These are phyloP conservation scores for Pestalotiopsis sp. DNA, from an alignment of 2,329 filamentous ascomycete genomes.

Conservation along the genomic window DNA sequence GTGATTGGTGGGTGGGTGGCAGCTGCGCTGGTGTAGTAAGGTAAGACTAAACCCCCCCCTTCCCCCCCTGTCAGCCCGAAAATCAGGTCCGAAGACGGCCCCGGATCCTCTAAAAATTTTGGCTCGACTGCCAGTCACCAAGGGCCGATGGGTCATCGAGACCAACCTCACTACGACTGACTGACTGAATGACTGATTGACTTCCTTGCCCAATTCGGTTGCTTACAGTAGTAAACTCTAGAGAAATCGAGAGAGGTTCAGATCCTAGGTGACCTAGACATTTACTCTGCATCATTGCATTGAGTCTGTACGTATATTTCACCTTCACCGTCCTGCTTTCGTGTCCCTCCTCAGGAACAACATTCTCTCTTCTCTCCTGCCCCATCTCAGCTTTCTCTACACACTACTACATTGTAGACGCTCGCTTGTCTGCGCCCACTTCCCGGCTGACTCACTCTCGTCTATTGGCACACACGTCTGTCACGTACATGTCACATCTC, in stretches of 20 bases:
- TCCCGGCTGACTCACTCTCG: too few species aligned
- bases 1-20: too few species aligned
- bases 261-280: neutral
- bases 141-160: neutral
- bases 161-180: neutral
- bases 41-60: too few species aligned
- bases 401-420: too few species aligned
- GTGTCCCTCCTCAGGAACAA: neutral
- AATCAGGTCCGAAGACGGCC: neutral
- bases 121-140: neutral
- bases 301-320: neutral
- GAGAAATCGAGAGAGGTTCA: neutral
- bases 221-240: neutral
- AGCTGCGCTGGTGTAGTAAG: too few species aligned
- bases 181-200: neutral
- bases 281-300: neutral
- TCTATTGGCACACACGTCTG: too few species aligned
- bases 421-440: too few species aligned
- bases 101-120: constrained; percentile 1
- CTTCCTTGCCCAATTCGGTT: neutral
- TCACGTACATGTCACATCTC: neutral
- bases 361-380: neutral
- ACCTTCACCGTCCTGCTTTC: neutral
- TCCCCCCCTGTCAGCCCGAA: neutral
- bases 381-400: too few species aligned